These are phyloP conservation scores for Xerophyta viscosa DNA, from an alignment of 106 monocot genomes.

Conservation along the genomic window DNA sequence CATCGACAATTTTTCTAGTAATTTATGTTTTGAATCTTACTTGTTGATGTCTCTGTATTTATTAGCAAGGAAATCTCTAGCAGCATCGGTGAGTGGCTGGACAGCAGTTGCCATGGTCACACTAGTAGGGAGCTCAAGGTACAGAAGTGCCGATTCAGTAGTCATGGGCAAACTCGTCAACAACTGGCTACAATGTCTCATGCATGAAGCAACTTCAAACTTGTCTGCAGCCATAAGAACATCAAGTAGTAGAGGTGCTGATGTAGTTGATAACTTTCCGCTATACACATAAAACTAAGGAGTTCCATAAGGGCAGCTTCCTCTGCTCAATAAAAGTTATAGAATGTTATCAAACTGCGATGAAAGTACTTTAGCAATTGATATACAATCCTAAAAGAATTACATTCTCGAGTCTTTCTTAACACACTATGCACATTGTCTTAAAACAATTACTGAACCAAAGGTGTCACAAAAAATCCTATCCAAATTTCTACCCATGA, in stretches of 20 bases:
- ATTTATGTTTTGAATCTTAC: too few species aligned
- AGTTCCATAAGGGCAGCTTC: conserved; percentile 71
- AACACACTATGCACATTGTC: too few species aligned
- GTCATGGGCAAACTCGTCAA: conserved; percentile 56
- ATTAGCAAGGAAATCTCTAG: conserved; percentile 53
- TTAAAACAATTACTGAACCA: too few species aligned
- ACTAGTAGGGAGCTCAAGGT: conserved; percentile 60
- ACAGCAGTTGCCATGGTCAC: conserved; percentile 63
- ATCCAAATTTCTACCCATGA: too few species aligned
- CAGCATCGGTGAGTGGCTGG: conserved; percentile 64
- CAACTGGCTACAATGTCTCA: conserved; percentile 67
- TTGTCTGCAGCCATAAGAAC: conserved; percentile 78
- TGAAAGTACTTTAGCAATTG: background rate
- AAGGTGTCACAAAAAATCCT: too few species aligned
- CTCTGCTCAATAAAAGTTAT: conserved; percentile 26
- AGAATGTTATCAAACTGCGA: background rate
- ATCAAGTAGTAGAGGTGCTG: conserved; percentile 39
- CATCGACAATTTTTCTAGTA: too few species aligned
- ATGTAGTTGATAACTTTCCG: conserved; percentile 49
- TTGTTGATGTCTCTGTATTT: conserved; percentile 58
- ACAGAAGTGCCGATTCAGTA: conserved; percentile 64
- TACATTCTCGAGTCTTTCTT: too few species aligned
- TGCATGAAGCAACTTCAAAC: conserved; percentile 76
- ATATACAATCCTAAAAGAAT: too few species aligned
- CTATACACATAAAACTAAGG: conserved; percentile 71